Evolutionary conservation across 208 protist species (phyloP).

Genomic region (Crithidia fasciculata): DNA sequence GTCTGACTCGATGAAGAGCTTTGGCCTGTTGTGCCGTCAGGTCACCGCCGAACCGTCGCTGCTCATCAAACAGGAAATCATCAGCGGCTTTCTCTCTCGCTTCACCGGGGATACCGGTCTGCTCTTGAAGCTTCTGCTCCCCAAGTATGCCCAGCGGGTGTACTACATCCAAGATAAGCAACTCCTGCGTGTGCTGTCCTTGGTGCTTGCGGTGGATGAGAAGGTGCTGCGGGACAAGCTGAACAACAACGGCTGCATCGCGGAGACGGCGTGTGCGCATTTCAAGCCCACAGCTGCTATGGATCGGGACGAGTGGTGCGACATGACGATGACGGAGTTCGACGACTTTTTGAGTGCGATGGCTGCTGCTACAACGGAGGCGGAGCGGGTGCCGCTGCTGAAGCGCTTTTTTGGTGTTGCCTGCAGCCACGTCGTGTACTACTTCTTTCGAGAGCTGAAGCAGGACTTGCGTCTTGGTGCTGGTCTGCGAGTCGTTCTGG

Average conservation of each 20-base stretch:
- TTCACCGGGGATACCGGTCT: slow-evolving; percentile 64
- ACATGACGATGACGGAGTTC: slow-evolving; percentile 34
- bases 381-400: slow-evolving; percentile 34
- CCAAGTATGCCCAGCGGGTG: slow-evolving; percentile 67
- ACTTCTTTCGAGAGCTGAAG: slow-evolving; percentile 52
- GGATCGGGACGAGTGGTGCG: slow-evolving; percentile 38
- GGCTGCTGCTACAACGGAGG: slow-evolving; percentile 27
- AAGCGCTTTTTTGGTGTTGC: slow-evolving; percentile 32
- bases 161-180: slow-evolving; percentile 85
- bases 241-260: slow-evolving; percentile 67
- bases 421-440: slow-evolving; percentile 37
- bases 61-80: slow-evolving; percentile 66
- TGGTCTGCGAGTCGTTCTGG: slow-evolving; percentile 47
- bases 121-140: slow-evolving; percentile 67
- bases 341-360: slow-evolving; percentile 44
- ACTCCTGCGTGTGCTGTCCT: slow-evolving; percentile 64
- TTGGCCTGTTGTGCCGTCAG: slow-evolving; percentile 59
- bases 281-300: slow-evolving; percentile 31
- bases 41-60: slow-evolving; percentile 57
- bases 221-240: slow-evolving; percentile 55
- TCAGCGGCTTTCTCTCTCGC: slow-evolving; percentile 54
- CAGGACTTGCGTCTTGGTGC: slow-evolving; percentile 44
- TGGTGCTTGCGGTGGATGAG: slow-evolving; percentile 35
- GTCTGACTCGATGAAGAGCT: slow-evolving; percentile 35
- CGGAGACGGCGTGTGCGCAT: slow-evolving; percentile 54